phyloP scores from a whole-genome alignment of 2,329 filamentous ascomycete species.

The Raffaelea ambrosiae region DNA sequence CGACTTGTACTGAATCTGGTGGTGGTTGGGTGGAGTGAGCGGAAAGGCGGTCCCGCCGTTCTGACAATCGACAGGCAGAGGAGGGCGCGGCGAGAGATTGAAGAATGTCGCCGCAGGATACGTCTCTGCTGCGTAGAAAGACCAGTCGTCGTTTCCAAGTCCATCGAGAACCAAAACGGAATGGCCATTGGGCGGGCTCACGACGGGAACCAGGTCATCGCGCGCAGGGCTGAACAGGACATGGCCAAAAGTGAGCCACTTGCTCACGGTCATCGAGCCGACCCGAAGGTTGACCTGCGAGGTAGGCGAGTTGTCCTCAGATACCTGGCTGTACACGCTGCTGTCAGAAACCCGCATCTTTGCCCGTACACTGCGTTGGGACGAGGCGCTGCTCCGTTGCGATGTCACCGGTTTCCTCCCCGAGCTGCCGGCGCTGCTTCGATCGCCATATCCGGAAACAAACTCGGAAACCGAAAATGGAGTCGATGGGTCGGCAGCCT shows the following conservation, averaged over 20 bases:
- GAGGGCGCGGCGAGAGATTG: constrained; percentile 57
- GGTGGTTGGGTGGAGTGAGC: constrained; percentile 59
- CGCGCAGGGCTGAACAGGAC: constrained; percentile 75
- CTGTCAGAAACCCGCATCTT: constrained; percentile 30
- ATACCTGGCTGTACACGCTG: constrained; percentile 36
- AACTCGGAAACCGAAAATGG: constrained; percentile 35
- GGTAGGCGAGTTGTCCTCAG: constrained; percentile 52
- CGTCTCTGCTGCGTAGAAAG: constrained; percentile 74
- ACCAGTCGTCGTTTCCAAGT: constrained; percentile 83
- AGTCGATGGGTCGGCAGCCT: constrained; percentile 33
- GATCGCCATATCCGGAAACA: constrained; percentile 28
- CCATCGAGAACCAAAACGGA: constrained; percentile 73
- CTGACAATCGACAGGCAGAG: constrained; percentile 35
- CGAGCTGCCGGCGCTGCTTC: constrained; percentile 18
- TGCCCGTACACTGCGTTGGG: constrained; percentile 10
- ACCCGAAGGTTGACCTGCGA: constrained; percentile 69
- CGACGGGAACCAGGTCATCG: constrained; percentile 54
- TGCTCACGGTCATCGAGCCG: constrained; percentile 76
- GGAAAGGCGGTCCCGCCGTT: constrained; percentile 38
- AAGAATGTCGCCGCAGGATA: constrained; percentile 69
- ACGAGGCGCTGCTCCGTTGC: constrained; percentile 21
- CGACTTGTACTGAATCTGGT: constrained; percentile 61
- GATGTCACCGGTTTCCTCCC: constrained; percentile 14
- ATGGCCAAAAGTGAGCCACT: constrained; percentile 79
- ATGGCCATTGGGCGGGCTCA: constrained; percentile 42